phyloP scores from a whole-genome alignment of 1,139 yeast species.

The Ogataea hybrid region DNA sequence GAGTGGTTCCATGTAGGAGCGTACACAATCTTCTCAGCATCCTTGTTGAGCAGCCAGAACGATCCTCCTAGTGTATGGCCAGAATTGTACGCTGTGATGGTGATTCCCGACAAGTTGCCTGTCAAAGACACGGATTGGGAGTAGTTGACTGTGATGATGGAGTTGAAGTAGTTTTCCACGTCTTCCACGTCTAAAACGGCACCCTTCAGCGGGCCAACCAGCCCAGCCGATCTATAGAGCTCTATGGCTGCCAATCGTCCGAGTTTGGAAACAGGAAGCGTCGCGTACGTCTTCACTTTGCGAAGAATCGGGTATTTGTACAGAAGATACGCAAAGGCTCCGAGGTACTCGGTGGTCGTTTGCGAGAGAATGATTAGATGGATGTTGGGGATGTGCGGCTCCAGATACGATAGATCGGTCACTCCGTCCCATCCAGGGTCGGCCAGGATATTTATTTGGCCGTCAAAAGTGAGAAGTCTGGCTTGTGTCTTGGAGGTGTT shows the following conservation, averaged over 20 bases:
- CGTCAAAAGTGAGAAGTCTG: constrained; percentile 43
- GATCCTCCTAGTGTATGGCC: constrained; percentile 96
- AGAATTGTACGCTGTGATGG: constrained; percentile 81
- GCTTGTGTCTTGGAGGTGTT: constrained; percentile 34
- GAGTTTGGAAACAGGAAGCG: constrained; percentile 82
- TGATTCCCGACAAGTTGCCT: constrained; percentile 57
- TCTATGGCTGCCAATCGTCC: constrained; percentile 88
- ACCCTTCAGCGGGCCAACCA: constrained; percentile 68
- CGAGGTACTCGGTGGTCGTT: constrained; percentile 75
- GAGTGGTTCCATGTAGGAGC: constrained; percentile 98
- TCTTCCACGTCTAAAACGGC: constrained; percentile 68
- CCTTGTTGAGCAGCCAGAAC: constrained; percentile 74
- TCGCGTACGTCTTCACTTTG: constrained; percentile 76
- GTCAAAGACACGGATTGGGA: constrained; percentile 68
- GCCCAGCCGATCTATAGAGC: constrained; percentile 66
- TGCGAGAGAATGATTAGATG: constrained; percentile 80
- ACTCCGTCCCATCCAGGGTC: constrained; percentile 76
- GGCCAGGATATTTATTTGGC: constrained; percentile 50
- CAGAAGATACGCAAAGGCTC: constrained; percentile 75
- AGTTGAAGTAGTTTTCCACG: constrained; percentile 52
- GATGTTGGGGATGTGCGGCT: constrained; percentile 46
- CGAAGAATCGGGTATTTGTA: constrained; percentile 63
- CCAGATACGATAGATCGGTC: constrained; percentile 43
- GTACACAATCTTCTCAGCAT: constrained; percentile 75
- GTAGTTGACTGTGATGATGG: constrained; percentile 64